phyloP scores from a whole-genome alignment of 2,329 filamentous ascomycete species.

The Fusarium caatingaense region DNA sequence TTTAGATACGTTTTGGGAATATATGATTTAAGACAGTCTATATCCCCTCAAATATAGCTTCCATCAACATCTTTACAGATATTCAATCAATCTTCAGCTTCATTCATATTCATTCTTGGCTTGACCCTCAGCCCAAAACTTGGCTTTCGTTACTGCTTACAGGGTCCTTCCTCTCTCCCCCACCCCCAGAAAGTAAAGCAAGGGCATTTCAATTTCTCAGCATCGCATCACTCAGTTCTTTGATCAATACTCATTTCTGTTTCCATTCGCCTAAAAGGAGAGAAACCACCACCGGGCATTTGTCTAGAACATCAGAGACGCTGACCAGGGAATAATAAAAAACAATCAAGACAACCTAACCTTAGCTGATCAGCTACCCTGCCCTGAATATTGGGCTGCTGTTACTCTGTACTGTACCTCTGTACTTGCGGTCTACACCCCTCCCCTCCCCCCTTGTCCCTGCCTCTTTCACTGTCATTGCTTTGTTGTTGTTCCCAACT shows the following conservation, averaged over 20 bases:
- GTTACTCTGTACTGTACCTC: too few species aligned
- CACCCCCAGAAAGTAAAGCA: not conserved
- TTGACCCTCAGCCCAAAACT: not conserved
- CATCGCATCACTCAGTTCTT: constrained; percentile 20
- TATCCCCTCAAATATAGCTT: constrained; percentile 10
- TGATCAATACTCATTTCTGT: not conserved
- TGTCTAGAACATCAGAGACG: constrained; percentile 12
- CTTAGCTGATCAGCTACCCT: constrained; percentile 1
- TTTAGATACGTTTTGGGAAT: not conserved
- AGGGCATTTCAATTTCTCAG: constrained; percentile 27
- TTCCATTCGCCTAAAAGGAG: not conserved
- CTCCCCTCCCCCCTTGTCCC: constrained; percentile 7
- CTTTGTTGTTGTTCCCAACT: constrained; percentile 20
- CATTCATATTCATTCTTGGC: not conserved
- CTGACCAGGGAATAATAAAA: constrained; percentile 6
- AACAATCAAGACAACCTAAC: not conserved
- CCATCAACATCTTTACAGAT: not conserved
- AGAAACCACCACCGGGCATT: constrained; percentile 5
- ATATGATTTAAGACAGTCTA: constrained; percentile 27
- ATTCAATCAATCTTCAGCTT: not conserved
- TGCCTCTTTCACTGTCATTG: constrained; percentile 16
- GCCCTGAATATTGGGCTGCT: not conserved
- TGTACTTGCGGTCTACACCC: constrained; percentile 10
- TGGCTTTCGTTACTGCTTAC: not conserved
- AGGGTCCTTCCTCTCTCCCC: not conserved